Base-by-base conservation (phyloP, 129 eudicot genomes). In the Tagetes erecta region DNA sequence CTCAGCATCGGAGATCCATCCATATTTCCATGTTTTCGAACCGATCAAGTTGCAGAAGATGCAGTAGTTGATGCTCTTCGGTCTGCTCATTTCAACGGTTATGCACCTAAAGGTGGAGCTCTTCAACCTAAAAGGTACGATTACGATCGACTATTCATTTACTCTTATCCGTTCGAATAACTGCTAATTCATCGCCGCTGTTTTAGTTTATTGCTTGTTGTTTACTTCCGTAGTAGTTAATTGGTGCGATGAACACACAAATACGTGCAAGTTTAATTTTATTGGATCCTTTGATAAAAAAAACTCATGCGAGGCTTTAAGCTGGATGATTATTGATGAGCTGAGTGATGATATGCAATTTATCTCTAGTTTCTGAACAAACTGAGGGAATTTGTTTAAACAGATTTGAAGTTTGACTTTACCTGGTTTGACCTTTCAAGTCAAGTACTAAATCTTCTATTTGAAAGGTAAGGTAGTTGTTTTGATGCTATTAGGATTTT, bases 1-100 rank as follows among this genome's bases (percentile, higher is more conserved):
- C 80, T 86, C 56, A 82, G 88, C 67, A 76, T 81, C 69, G 91
- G 88, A 64, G 91, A 86, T 47, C 91, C 91, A 14, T 83, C 91
- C 3, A 64, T 80, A 37, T 86, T 83, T 76, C 73, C 91, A 6
- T 86, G 84, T 71, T 86, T 86, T 47, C 86, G 88, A 5, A 78
- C 88, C 3, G 30, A 82, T 4, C 57, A 69, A 53, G 55, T 66
- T 2, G 88, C 88, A 6, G 86, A 86, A 71, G 88, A 86, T 79
- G 91, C 91, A 46, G 70, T 86, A 30, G 64, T 74, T 33, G 84
- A 80, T 66, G 82, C 88, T 76, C 60, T 86, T 2, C 75, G 78
- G n/a, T 83, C 86, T 69, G 87, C 85, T 46, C 70, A 83, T 2
- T 83, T 83, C 80, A 86, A 83, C 50, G 85, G 84, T 55, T 83